Percentiles rank a stretch among this genome's conserved stretches.
phyloP scores from a whole-genome alignment of 83 land plant genomes.

The Larix sibirica region DNA sequence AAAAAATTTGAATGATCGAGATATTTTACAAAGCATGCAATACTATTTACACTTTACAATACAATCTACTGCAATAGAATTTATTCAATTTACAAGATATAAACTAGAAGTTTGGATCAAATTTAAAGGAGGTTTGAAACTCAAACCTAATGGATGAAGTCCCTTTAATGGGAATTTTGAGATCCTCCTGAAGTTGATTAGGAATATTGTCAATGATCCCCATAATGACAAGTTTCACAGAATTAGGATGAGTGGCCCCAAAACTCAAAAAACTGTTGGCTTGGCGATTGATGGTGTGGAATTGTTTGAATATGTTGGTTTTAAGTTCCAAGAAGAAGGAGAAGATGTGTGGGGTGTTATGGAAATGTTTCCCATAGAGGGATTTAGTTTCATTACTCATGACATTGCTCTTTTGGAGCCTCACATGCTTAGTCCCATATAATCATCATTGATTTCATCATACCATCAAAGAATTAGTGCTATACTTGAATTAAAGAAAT shows the following conservation, averaged over 20 bases:
- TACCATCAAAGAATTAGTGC: background rate
- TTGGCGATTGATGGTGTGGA: constrained; percentile 71
- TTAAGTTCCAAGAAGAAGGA: constrained; percentile 54
- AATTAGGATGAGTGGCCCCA: constrained; percentile 77
- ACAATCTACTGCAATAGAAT: too few relatives aligned
- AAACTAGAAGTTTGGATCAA: too few relatives aligned
- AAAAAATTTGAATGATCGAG: too few relatives aligned
- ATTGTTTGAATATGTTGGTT: constrained; percentile 72
- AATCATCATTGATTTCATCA: constrained; percentile 7
- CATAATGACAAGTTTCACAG: constrained; percentile 65
- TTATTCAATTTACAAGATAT: too few relatives aligned
- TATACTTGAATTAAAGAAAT: constrained; percentile 31
- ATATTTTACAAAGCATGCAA: too few relatives aligned
- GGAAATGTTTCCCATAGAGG: constrained; percentile 56
- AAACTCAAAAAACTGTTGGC: constrained; percentile 68
- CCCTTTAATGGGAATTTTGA: constrained; percentile 62
- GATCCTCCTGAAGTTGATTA: constrained; percentile 56
- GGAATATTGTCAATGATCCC: constrained; percentile 72
- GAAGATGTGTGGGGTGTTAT: constrained; percentile 78
- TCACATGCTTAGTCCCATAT: background rate
- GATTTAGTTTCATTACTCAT: constrained; percentile 27
- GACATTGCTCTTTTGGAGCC: constrained; percentile 45
- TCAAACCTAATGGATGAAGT: constrained; percentile 11
- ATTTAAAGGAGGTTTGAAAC: too few relatives aligned
- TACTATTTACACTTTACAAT: too few relatives aligned